Conservation (phyloP, 228 moss, liverwort and hornwort species). For the Sphagnum fallax region DNA sequence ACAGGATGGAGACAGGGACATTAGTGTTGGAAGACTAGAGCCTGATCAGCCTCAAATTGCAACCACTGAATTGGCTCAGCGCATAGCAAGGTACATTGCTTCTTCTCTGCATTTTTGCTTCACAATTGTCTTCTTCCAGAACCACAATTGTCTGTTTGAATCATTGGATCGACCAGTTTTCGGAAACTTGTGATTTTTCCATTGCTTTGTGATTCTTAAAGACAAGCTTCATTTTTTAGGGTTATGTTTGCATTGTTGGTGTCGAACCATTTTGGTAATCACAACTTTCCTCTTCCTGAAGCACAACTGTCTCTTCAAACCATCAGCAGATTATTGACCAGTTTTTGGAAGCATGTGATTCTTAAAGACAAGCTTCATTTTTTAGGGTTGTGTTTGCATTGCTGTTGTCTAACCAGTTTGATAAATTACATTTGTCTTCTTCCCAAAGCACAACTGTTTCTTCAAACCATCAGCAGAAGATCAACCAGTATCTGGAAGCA, state of each 20-base stretch:
- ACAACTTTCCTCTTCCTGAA: neutral
- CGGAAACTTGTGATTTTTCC: neutral
- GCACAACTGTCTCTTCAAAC: neutral
- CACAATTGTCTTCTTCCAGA: neutral
- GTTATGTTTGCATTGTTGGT: too few species aligned
- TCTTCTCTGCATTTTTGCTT: neutral
- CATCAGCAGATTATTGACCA: neutral
- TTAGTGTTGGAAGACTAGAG: conserved; percentile 50
- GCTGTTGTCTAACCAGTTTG: too few species aligned
- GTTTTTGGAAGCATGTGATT: neutral
- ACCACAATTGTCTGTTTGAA: neutral
- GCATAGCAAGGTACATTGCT: conserved; percentile 59
- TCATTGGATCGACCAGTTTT: neutral
- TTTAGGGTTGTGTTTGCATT: too few species aligned
- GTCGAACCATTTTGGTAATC: neutral
- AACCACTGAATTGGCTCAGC: conserved; percentile 61
- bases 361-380: neutral
- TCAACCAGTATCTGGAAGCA: neutral
- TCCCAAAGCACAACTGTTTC: neutral
- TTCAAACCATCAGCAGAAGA: neutral
- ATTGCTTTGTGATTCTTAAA: neutral
- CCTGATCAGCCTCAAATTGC: conserved; percentile 41
- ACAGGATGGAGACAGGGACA: conserved; percentile 39
- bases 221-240: neutral
- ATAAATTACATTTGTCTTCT: neutral